phyloP scores from a whole-genome alignment of 106 monocot genomes.

The Dendrobium chrysotoxum region DNA sequence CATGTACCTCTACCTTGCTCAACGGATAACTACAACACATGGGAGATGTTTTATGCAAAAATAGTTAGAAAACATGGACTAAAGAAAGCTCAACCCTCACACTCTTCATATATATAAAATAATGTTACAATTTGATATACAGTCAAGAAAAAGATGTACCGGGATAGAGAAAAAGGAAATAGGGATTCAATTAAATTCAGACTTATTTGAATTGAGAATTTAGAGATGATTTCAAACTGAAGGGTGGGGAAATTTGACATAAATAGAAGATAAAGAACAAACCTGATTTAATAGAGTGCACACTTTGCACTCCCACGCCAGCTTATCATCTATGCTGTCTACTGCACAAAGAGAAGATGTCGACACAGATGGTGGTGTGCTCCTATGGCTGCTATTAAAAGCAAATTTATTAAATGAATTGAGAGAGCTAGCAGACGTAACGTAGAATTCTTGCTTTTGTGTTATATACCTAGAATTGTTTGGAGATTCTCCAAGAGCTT shows the following conservation, averaged over 20 bases:
- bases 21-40: too few relatives aligned
- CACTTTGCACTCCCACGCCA: slow-evolving; percentile 58
- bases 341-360: slow-evolving; percentile 3
- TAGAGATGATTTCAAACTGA: background rate
- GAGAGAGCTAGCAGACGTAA: background rate
- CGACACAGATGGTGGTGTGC: background rate
- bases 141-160: too few relatives aligned
- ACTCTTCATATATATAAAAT: too few relatives aligned
- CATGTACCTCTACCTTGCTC: too few relatives aligned
- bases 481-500: slow-evolving; percentile 18
- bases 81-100: too few relatives aligned
- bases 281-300: slow-evolving; percentile 90
- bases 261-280: background rate
- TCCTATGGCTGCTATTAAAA: background rate
- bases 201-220: background rate
- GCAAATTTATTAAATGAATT: too few relatives aligned
- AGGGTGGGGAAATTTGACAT: background rate
- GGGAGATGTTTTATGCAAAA: too few relatives aligned
- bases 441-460: background rate
- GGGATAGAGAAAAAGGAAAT: background rate
- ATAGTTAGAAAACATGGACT: too few relatives aligned
- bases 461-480: background rate
- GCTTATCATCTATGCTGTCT: slow-evolving; percentile 16
- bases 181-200: background rate
- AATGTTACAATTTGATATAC: too few relatives aligned